Conservation (phyloP, 768 basidiomycete species). For the Cystoderma amianthinum region DNA sequence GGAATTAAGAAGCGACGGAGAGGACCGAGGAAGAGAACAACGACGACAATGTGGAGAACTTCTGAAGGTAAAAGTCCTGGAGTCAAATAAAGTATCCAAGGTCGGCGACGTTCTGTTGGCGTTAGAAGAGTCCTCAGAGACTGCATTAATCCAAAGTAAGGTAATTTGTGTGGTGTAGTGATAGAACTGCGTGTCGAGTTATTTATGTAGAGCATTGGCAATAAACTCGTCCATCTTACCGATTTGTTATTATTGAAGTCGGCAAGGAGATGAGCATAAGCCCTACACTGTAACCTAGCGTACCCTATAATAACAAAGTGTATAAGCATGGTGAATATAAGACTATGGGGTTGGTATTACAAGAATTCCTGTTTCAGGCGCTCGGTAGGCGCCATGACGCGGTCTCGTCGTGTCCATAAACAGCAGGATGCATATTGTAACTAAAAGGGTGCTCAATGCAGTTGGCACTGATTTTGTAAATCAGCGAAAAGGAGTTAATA, state of each 20-base stretch:
- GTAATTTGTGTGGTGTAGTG: conserved; percentile 74
- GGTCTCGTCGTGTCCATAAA: conserved; percentile 52
- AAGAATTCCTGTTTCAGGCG: conserved; percentile 53
- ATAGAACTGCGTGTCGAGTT: conserved; percentile 49
- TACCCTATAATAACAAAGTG: conserved; percentile 33
- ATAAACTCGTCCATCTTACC: conserved; percentile 34
- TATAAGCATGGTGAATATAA: no score
- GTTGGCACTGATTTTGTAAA: conserved; percentile 28
- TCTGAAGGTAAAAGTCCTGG: conserved; percentile 66
- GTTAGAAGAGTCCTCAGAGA: conserved; percentile 70
- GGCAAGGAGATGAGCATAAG: conserved; percentile 65
- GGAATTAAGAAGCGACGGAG: conserved; percentile 40
- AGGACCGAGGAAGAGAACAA: conserved; percentile 40
- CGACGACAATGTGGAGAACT: conserved; percentile 35
- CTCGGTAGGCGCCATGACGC: conserved; percentile 58
- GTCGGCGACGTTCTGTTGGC: conserved; percentile 70
- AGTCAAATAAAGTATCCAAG: conserved; percentile 78
- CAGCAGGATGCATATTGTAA: conserved; percentile 51
- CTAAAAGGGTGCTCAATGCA: conserved; percentile 38
- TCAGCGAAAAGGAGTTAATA: neutral
- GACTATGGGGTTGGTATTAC: conserved; percentile 13
- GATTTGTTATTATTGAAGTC: conserved; percentile 67
- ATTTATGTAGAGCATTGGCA: conserved; percentile 3
- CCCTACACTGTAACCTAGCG: conserved; percentile 55
- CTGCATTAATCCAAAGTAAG: conserved; percentile 49